Percentiles rank a stretch among this genome's conserved stretches.
Conservation (phyloP, 139 green algal species). For the Picochlorum sp. region DNA sequence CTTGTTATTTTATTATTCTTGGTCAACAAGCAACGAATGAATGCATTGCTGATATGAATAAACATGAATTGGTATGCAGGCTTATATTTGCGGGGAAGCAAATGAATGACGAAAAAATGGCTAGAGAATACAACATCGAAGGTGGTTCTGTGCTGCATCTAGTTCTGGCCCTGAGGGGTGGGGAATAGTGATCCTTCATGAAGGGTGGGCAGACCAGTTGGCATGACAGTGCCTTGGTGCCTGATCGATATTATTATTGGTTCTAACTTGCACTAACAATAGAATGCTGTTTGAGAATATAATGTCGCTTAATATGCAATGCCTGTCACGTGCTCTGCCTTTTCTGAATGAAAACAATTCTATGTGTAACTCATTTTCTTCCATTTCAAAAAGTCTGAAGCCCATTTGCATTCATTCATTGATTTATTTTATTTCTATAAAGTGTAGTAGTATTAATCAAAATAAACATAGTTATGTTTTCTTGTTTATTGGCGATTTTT, state of each 20-base stretch:
- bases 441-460: not conserved
- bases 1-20: not conserved
- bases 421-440: not conserved
- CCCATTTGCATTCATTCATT: not conserved
- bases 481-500: not conserved
- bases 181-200: not conserved
- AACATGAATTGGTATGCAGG: no score
- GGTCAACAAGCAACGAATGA: not conserved
- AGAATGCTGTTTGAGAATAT: no score
- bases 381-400: not conserved
- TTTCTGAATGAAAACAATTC: no score
- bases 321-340: no score
- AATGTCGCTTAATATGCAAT: no score
- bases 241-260: no score
- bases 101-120: slow-evolving; percentile 97
- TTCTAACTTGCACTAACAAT: no score
- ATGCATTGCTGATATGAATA: no score
- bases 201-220: no score
- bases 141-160: slow-evolving; percentile 94
- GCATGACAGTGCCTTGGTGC: no score
- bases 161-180: slow-evolving; percentile 51
- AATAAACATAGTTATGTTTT: not conserved
- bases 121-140: slow-evolving; percentile 99
- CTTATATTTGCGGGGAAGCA: slow-evolving; percentile 97
- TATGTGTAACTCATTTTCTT: no score